Base-by-base conservation (phyloP, 2,329 filamentous ascomycete species). In the Monosporascus sp. region DNA sequence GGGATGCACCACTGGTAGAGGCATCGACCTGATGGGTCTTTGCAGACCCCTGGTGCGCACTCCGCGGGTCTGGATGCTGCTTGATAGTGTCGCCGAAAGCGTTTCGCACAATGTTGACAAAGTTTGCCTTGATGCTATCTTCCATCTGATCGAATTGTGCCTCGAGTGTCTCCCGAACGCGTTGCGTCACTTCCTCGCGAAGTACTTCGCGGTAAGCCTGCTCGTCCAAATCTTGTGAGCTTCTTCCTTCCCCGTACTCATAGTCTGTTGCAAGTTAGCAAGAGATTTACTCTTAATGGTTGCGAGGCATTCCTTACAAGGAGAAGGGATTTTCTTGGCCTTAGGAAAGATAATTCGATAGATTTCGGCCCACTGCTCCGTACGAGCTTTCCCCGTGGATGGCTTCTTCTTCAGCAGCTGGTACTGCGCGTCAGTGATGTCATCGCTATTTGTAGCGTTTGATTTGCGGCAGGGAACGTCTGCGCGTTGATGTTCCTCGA, bases 341-440 rank as follows among this genome's bases (percentile, higher is more conserved):
- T 51, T 36, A 1, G 53, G 53, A 20, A 51, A 54, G 18, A 54
- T 51, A 11, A 46, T 54, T 11, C 35, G 36, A 47, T 54, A 54
- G 7, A 54, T 50, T 14, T 54, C 53, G 31, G 45, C 8, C 53
- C 53, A 54, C 4, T 46, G 9, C 49, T 54, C 25, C 1, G 17
- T 15, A 3, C 38, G 18, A 14, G 38, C 9, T 39, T 51, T 51
- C 2, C 17, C 31, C 8, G 48, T 15, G 7, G 36, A 31, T n/a
- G 49, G 37, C 24, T 54, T 54, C 39, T 52, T 54, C 11, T 38
- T 49, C 4, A 54, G 43, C 35, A 27, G 9, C 7, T 52, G 11
- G 20, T 51, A 41, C 5, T 54, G 53, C 35, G 49, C 38, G 18
- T 54, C 49, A 24, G 9, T 54, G 11, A 54, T 54, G 2, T 39